Base-by-base conservation (phyloP, 345 rosid genomes). In the Hibiscus trionum region DNA sequence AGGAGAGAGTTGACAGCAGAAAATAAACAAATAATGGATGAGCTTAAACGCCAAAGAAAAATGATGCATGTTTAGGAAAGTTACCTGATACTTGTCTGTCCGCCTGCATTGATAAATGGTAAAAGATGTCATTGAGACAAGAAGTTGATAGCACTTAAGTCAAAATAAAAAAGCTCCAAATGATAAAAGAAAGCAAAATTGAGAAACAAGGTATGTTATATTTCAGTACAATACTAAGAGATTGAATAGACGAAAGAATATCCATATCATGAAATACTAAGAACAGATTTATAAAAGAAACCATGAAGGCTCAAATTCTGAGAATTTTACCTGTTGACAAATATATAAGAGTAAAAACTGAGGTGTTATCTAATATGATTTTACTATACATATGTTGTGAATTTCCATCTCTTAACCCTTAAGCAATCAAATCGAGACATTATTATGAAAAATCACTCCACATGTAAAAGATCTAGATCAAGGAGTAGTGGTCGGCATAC, bases 71-170 rank as follows among this genome's bases (percentile, higher is more conserved):
- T 21, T 50, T 55, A 24, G 3, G 49, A 56, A 68, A 66, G 29
- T 84, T 80, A 88, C 93, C 93, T 88, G 80, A 86, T 88, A 73
- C 90, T 88, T 73, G 93, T 86, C 71, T 37, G 93, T 50, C 93
- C 93, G 66, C 93, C 93, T 88, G 83, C 68, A 75, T 37, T 58
- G 69, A 81, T 39, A 77, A 75, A 50, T 27, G 62, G 66, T 9
- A 77, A 69, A 69, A 76, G 46, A 77, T 29, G 50, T 46, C 19
- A 66, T 24, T 26, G 12, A 46, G 31, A 64, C 19, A 66, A 61
- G 73, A 72, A 63, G 67, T n/a, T 61, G 26, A 21, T 31, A 59
- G 33, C 12, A 66, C 17, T 61, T 69, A 62, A 7, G 2, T 55
- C 46, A 11, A 70, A 56, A 42, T 31, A 15, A 76, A 52, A 67